Base-by-base conservation (phyloP, 179 eudicot species). In the Vitellaria paradoxa region DNA sequence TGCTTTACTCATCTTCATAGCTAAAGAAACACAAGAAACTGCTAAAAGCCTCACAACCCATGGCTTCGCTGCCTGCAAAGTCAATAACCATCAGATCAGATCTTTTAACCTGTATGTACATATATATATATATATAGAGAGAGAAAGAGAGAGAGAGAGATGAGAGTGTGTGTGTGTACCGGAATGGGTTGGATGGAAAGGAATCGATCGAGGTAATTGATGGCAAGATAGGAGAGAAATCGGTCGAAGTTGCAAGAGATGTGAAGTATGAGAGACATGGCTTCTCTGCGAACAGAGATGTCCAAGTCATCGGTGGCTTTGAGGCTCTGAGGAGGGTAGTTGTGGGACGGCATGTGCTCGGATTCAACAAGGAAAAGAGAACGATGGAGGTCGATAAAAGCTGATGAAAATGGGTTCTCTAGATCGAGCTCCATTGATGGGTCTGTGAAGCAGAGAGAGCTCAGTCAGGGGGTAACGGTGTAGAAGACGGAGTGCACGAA, bases 121-220 rank as follows among this genome's bases (percentile, higher is more conserved):
- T 49, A 5, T 49, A 49, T 49, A 49, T 10, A 49, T 6, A 30
- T 30, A 30, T 30, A 30, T 30, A 30, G 37, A 30, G 37, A 30
- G 37, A 30, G 37, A 30, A 2, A 30, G 37, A 30, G 37, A 30
- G 37, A 30, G 37, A 30, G 37, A 30, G 37, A 0, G 12, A 50
- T 50, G 55, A 2, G 11, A 9, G 37, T 30, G 7, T 64, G 9
- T 4, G 4, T 26, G 5, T 6, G 53, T 17, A 88, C 89, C 82
- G 74, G 79, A 2, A 86, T 49, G 21, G 60, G 46, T 2, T 70
- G 80, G 45, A 37, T 17, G 78, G 83, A 81, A 23, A 88, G 80
- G 76, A 81, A 86, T 2, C 89, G 89, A 55, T 88, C 88, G 63
- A 88, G 84, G 79, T 88, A 88, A 76, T 86, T 86, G 50, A 84